Percentiles rank a stretch among this genome's conserved stretches.
These are phyloP conservation scores for Gossypium raimondii DNA, from an alignment of 345 rosid genomes.

Conservation along the genomic window DNA sequence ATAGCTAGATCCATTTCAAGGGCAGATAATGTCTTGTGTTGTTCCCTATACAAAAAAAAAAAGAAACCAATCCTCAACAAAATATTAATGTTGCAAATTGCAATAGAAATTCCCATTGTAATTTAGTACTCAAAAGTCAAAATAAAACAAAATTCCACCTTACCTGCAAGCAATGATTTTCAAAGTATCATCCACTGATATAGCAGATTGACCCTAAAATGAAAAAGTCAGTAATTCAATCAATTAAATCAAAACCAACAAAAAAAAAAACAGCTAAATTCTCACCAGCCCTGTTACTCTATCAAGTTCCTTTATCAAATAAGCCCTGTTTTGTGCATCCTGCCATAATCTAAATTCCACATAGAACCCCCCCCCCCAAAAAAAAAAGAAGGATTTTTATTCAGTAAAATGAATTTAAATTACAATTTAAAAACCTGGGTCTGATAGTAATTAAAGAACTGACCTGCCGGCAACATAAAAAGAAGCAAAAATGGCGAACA, in stretches of 20 bases:
- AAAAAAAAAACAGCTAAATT: background rate
- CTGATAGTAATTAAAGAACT: background rate
- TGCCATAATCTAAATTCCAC: constrained; percentile 61
- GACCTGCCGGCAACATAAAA: constrained; percentile 16
- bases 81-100: background rate
- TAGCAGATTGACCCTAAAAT: constrained; percentile 72
- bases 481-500: constrained; percentile 42
- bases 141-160: background rate
- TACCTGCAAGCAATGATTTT: constrained; percentile 92
- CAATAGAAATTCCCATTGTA: background rate
- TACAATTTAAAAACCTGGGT: background rate
- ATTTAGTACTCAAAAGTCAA: background rate
- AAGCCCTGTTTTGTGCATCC: constrained; percentile 79
- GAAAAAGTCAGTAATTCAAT: background rate
- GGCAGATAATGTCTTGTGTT: constrained; percentile 64
- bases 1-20: constrained; percentile 64
- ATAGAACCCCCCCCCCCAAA: background rate
- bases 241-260: constrained; percentile 3
- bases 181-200: constrained; percentile 85
- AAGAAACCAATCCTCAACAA: background rate
- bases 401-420: background rate
- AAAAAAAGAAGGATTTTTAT: background rate
- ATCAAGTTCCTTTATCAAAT: constrained; percentile 67
- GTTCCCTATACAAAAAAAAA: constrained; percentile 51
- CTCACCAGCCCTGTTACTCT: constrained; percentile 69